phyloP scores from a whole-genome alignment of 768 basidiomycete species.

The Panellus pusillus region DNA sequence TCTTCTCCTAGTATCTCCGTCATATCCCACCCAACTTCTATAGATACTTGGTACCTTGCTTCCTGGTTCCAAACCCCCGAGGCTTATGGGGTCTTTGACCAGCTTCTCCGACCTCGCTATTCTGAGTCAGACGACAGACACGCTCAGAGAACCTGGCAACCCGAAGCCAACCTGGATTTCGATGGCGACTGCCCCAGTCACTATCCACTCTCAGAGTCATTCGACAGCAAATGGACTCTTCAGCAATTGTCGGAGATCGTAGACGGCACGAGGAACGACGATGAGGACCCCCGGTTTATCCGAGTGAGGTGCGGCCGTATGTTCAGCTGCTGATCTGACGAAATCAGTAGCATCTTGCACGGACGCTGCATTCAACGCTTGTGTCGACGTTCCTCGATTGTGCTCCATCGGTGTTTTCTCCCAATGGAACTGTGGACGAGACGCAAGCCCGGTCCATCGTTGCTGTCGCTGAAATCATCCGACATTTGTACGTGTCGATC shows the following conservation, averaged over 20 bases:
- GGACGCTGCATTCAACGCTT: slow-evolving; percentile 74
- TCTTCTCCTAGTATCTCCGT: slow-evolving; percentile 21
- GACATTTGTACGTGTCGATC: slow-evolving; percentile 59
- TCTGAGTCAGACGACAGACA: slow-evolving; percentile 5
- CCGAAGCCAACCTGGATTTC: slow-evolving; percentile 36
- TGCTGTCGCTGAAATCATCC: slow-evolving; percentile 57
- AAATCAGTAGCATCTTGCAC: slow-evolving; percentile 58
- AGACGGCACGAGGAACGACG: slow-evolving; percentile 9
- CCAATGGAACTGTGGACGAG: slow-evolving; percentile 56
- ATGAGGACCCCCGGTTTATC: slow-evolving; percentile 9
- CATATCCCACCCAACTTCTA: slow-evolving; percentile 19
- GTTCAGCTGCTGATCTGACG: slow-evolving; percentile 1
- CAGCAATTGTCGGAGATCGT: slow-evolving; percentile 30
- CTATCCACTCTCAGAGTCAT: slow-evolving; percentile 20
- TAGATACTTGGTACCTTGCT: slow-evolving; percentile 65
- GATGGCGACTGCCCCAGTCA: slow-evolving; percentile 35
- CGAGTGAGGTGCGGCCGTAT: slow-evolving; percentile 9
- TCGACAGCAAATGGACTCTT: slow-evolving; percentile 34
- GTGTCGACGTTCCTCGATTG: slow-evolving; percentile 85
- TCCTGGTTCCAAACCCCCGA: slow-evolving; percentile 54
- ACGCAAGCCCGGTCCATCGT: slow-evolving; percentile 60
- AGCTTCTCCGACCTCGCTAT: slow-evolving; percentile 36
- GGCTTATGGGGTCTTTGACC: slow-evolving; percentile 57
- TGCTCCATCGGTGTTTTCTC: slow-evolving; percentile 79
- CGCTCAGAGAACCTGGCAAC: slow-evolving; percentile 31